Conservation (phyloP, 805 yeast species). For the Candida stauntonica region DNA sequence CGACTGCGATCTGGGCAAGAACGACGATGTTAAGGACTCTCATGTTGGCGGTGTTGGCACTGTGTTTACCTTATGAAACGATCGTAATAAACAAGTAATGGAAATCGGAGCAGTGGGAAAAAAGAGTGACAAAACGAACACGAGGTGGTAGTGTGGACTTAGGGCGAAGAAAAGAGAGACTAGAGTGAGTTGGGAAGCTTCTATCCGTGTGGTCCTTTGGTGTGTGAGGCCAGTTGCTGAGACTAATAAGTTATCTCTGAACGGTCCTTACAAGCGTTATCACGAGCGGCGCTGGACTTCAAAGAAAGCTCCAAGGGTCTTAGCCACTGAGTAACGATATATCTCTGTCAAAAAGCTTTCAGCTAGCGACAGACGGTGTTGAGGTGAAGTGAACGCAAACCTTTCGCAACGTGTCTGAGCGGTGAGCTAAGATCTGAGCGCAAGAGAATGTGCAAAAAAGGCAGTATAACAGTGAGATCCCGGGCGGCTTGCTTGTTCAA, state of each 20-base stretch:
- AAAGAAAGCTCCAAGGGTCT: no score
- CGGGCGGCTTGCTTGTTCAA: not conserved
- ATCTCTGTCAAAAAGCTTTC: no score
- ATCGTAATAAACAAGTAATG: not conserved
- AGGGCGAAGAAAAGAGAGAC: slow-evolving; percentile 11
- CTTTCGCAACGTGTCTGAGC: not conserved
- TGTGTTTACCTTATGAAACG: not conserved
- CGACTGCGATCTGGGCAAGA: slow-evolving; percentile 14
- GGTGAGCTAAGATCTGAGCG: not conserved
- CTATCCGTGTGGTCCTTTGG: not conserved
- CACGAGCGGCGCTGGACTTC: no score
- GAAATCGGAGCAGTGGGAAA: not conserved
- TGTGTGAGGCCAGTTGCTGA: not conserved
- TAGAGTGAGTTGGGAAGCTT: slow-evolving; percentile 9
- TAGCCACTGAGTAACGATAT: no score
- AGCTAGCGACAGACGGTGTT: no score
- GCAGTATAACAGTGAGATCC: not conserved
- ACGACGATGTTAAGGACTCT: slow-evolving; percentile 12
- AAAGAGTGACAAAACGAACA: not conserved
- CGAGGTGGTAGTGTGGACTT: not conserved
- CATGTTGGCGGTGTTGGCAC: slow-evolving; percentile 5
- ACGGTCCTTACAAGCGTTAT: no score
- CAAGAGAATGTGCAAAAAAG: no score
- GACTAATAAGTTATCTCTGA: no score
- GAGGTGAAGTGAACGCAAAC: no score